Evolutionary conservation across 345 rosid genomes (phyloP), one percentile per base, ranked within the genome.

Genomic region (Euphorbia peplus): DNA sequence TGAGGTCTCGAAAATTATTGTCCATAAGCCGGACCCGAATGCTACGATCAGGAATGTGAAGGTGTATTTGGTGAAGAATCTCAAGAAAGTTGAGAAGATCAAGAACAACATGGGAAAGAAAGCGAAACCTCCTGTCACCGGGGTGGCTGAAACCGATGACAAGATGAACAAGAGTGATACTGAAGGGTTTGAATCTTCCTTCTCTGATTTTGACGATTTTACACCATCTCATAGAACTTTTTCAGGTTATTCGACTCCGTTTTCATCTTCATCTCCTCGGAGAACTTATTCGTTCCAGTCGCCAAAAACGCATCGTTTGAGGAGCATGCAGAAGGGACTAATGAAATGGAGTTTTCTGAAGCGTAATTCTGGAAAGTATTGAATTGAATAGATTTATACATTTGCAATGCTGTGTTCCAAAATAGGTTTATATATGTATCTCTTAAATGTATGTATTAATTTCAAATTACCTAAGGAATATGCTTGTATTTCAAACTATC

Each of bases 171-270:
- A 18, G 8, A 14, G 16, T 57, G 19, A 57, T 25, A 57, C 19
- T 12, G 61, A 29, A 14, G 39, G 19, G 4, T 57, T 57, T 21
- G 29, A 24, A 21, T 22, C 25, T 54, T 54, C 58, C 1, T 28
- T 28, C 39, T 29, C 22, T 61, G 65, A 24, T 61, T 61, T 61
- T 22, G 51, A 41, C 21, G 50, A 41, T 61, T 61, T 61, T 3
- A 4, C 50, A 19, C 29, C 16, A 24, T 61, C 65, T 8, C 12
- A 8, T 32, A 60, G 10, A 22, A 15, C 5, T 61, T n/a, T n/a
- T n/a, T 61, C 30, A 8, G 13, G 3, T 1, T 7, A 29, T 25
- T 57, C 58, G 14, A 19, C 58, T 0, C 29, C 58, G 26, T 19
- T 29, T 29, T 8, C 65, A 35, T 16, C 44, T 9, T 15, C 64